Base-by-base conservation (phyloP, 768 basidiomycete species). In the Lactarius tabidus region DNA sequence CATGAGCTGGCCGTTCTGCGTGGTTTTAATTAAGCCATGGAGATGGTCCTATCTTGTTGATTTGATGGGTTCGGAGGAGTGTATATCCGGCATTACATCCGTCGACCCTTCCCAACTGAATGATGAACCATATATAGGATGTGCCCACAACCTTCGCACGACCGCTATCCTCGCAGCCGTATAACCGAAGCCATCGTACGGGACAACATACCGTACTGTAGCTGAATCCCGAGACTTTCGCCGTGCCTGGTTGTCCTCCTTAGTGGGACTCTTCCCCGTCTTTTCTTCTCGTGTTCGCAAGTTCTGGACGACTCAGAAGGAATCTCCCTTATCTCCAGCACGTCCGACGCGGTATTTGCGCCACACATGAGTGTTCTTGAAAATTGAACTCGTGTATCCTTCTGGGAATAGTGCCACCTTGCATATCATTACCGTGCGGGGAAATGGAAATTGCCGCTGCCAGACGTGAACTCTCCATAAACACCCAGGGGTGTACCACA, bases 191-290 rank as follows among this genome's bases (percentile, higher is more conserved):
- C 48, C 48, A 10, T 26, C 14, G 23, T 51, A 51, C 48, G 48
- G 48, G 48, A 51, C 23, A 20, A 20, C 53, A 31, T 10, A 20
- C 18, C 53, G 10, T 10, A 54, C 53, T 7, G 2, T n/a, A n/a
- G n/a, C n/a, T n/a, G n/a, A n/a, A n/a, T n/a, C n/a, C 29, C 8
- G 53, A 54, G 29, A 31, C 53, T 29, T 29, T 18, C n/a, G 53
- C 53, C 53, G 53, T 54, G 29, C 53, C 53, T 54, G 53, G 53
- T 54, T 54, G 53, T 29, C 53, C 20, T 33, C n/a, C 29, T 18
- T 54, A 29, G 28, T 29, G 53, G 29, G 31, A 8, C 17, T 5
- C 53, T 17, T 18, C 29, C 20, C 31, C 53, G 3, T 33, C 29
- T 20, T 33, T 29, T 33, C 53, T 33, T 33, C 53, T 54, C 53